Evolutionary conservation across 441 rosid genomes (phyloP), one percentile per base, ranked within the genome.

Genomic region (Croton laevigatus): DNA sequence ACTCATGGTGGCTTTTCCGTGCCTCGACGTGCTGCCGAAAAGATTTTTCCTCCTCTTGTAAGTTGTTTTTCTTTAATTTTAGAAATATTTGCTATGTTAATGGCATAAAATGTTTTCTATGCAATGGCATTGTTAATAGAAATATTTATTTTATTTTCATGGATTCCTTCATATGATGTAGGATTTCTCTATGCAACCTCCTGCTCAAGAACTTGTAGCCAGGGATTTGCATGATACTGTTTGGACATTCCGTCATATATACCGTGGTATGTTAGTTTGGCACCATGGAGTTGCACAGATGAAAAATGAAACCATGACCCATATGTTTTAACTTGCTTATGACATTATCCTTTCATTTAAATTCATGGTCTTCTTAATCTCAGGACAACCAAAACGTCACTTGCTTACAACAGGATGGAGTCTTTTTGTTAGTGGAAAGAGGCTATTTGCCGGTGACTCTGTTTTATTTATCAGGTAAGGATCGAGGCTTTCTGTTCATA

Each of bases 1-100:
- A 91, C 99, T 65, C 98, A 95, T 75, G 98, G 99, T 73, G 98
- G 98, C 63, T 95, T 95, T 75, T 89, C 97, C 69, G 99, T 95
- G 61, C 99, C 98, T 8, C 92, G 98, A 3, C 88, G 97, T 59
- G 95, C 99, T 20, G 99, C 98, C 52, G 99, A 95, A 79, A 93
- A 93, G 76, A 91, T 87, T 59, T 95, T 95, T 78, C 99, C 99
- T 57, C 71, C 89, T 76, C 91, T 93, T 73, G 99, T 93, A 72
- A 80, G 89, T 55, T 37, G 5, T 22, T 58, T 52, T 69, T 17
- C 51, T 23, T 63, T 49, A 32, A 6, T 19, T 8, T 73, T 36
- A 12, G 62, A 19, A 77, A 62, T 16, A 16, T 63, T 16, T 69
- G 5, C 36, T 61, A 40, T 59, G 40, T 20, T 23, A 38, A 32